Percentiles rank a stretch among this genome's conserved stretches.
Conservation (phyloP, 768 basidiomycete genomes). For the Rhizopogon roseolus region DNA sequence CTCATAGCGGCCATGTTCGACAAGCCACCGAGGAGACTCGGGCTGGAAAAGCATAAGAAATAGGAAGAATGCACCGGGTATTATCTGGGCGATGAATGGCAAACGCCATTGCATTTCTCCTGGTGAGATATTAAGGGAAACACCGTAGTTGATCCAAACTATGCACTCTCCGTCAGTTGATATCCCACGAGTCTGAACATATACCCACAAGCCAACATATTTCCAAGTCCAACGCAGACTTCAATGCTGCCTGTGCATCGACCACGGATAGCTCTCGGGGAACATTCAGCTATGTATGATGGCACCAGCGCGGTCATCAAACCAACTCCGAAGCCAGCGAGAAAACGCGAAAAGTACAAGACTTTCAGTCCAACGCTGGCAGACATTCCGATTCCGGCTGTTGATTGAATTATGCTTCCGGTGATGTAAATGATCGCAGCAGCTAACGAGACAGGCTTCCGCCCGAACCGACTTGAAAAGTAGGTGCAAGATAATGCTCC, state of each 20-base stretch:
- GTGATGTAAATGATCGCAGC: constrained; percentile 29
- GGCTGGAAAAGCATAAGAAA: constrained; percentile 32
- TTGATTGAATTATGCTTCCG: constrained; percentile 29
- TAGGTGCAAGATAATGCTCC: constrained; percentile 25
- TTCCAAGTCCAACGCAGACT: constrained; percentile 27
- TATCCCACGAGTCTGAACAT: background rate
- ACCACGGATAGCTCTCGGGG: constrained; percentile 32
- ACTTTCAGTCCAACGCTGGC: constrained; percentile 20
- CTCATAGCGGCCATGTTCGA: constrained; percentile 28
- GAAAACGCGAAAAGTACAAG: constrained; percentile 35
- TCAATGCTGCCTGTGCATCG: constrained; percentile 31
- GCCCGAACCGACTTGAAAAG: constrained; percentile 28
- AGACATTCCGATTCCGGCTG: constrained; percentile 27
- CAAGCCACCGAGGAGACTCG: constrained; percentile 39
- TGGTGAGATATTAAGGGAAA: constrained; percentile 17
- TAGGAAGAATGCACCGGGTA: constrained; percentile 35
- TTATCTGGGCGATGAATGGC: constrained; percentile 32
- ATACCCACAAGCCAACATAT: constrained; percentile 30
- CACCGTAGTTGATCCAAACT: constrained; percentile 35
- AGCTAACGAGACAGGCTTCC: constrained; percentile 27
- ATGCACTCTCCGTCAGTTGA: background rate
- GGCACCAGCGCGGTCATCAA: constrained; percentile 31
- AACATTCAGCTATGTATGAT: constrained; percentile 33
- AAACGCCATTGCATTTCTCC: constrained; percentile 32
- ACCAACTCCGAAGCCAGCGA: constrained; percentile 46